Percentiles rank a stretch among this genome's conserved stretches.
phyloP scores from a whole-genome alignment of 129 eudicot genomes.

The Tanacetum coccineum region DNA sequence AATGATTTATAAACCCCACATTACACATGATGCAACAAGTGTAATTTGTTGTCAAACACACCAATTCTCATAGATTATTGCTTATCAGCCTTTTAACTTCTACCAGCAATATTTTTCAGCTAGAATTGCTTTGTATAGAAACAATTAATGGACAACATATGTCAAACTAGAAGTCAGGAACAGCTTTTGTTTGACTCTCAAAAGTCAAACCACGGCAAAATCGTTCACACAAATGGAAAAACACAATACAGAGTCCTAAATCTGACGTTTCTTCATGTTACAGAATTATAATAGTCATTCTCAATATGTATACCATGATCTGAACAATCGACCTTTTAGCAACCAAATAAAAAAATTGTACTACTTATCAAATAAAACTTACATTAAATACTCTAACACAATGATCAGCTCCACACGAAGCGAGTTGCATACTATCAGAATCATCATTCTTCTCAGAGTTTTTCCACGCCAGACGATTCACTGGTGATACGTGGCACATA shows the following conservation, averaged over 20 bases:
- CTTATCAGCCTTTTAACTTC: neutral
- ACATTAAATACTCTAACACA: slow-evolving; percentile 76
- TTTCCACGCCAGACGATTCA: slow-evolving; percentile 76
- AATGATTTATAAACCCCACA: neutral
- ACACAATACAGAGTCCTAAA: neutral
- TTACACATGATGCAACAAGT: slow-evolving; percentile 5
- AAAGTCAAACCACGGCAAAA: slow-evolving; percentile 21
- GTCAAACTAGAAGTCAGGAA: slow-evolving; percentile 9
- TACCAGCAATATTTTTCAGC: neutral
- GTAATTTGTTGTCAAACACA: slow-evolving; percentile 1
- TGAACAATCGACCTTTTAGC: neutral
- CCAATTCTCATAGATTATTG: neutral
- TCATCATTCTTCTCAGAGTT: slow-evolving; percentile 42
- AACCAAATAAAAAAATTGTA: neutral
- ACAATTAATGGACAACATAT: neutral
- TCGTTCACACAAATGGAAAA: slow-evolving; percentile 8
- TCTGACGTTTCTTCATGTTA: neutral
- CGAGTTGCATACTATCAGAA: slow-evolving; percentile 54
- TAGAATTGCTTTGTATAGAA: neutral
- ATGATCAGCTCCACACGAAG: slow-evolving; percentile 93
- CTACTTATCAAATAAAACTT: slow-evolving; percentile 26
- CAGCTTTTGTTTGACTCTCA: slow-evolving; percentile 7
- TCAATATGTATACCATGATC: neutral
- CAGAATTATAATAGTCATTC: neutral
- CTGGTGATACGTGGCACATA: slow-evolving; percentile 81